phyloP scores from a whole-genome alignment of 129 eudicot species.

The Glebionis coronaria region DNA sequence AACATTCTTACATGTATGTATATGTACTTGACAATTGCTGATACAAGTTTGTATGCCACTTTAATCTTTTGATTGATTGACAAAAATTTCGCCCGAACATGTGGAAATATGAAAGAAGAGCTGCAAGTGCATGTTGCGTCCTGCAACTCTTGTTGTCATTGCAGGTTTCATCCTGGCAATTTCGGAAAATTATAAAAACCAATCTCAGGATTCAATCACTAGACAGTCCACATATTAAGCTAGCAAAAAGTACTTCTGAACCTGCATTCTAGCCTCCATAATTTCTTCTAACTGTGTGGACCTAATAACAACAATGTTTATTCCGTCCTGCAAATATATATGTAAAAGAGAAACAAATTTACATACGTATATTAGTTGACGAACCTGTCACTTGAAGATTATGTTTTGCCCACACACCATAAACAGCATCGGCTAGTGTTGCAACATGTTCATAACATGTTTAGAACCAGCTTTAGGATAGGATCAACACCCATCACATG shows the following conservation, averaged over 20 bases:
- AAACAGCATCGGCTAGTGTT: constrained; percentile 74
- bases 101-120: not conserved
- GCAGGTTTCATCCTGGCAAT: constrained; percentile 46
- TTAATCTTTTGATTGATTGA: not conserved
- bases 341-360: too few relatives aligned
- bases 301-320: constrained; percentile 29
- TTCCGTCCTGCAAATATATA: not conserved
- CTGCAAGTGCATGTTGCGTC: constrained; percentile 27
- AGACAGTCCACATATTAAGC: too few relatives aligned
- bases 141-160: constrained; percentile 52
- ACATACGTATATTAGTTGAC: not conserved
- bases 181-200: not conserved
- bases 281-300: constrained; percentile 56
- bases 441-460: too few relatives aligned
- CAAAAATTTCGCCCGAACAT: not conserved
- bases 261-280: constrained; percentile 61
- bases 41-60: not conserved
- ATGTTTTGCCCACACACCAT: constrained; percentile 93
- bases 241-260: too few relatives aligned
- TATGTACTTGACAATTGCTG: constrained; percentile 1
- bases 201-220: not conserved
- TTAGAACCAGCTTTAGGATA: too few relatives aligned
- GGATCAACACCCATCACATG: too few relatives aligned
- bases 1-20: not conserved
- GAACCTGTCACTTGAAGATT: constrained; percentile 84